Evolutionary conservation across 768 basidiomycete genomes (phyloP).

Genomic region (Coprinopsis marcescibilis): DNA sequence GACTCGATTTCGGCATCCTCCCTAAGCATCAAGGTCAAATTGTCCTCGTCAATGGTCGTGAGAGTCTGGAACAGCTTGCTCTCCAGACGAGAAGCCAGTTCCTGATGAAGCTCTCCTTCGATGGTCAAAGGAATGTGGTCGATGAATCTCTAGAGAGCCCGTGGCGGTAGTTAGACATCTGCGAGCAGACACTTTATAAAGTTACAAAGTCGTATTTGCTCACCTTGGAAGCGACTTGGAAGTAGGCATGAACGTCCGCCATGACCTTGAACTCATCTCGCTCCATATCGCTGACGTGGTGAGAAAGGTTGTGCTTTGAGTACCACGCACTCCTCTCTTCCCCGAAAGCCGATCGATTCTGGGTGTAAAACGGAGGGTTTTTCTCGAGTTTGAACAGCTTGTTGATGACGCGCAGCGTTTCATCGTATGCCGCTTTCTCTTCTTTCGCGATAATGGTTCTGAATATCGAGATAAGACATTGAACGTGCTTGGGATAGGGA

Average conservation of each 20-base stretch:
- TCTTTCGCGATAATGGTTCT: background rate
- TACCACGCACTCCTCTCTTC: slow-evolving; percentile 19
- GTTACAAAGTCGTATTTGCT: slow-evolving; percentile 3
- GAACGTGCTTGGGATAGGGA: background rate
- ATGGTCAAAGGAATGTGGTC: slow-evolving; percentile 43
- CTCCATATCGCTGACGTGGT: slow-evolving; percentile 3
- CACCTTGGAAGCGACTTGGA: slow-evolving; percentile 50
- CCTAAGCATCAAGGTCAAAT: slow-evolving; percentile 23
- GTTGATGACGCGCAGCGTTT: slow-evolving; percentile 15
- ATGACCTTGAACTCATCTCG: slow-evolving; percentile 44
- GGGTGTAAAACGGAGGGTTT: slow-evolving; percentile 31
- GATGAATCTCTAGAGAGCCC: slow-evolving; percentile 54
- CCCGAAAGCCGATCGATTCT: slow-evolving; percentile 18
- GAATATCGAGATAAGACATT: background rate
- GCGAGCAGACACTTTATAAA: background rate
- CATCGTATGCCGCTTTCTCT: background rate
- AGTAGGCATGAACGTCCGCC: slow-evolving; percentile 53
- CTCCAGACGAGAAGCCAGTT: slow-evolving; percentile 30
- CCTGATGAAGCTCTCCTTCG: slow-evolving; percentile 42
- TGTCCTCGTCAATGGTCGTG: slow-evolving; percentile 13
- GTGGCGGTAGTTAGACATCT: too few relatives aligned
- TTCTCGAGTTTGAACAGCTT: slow-evolving; percentile 33
- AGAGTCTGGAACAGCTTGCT: slow-evolving; percentile 28
- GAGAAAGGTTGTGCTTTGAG: slow-evolving; percentile 2
- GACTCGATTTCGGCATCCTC: slow-evolving; percentile 34